phyloP scores from a whole-genome alignment of 192 early-diverging fungal species.

The Coemansia sp. region DNA sequence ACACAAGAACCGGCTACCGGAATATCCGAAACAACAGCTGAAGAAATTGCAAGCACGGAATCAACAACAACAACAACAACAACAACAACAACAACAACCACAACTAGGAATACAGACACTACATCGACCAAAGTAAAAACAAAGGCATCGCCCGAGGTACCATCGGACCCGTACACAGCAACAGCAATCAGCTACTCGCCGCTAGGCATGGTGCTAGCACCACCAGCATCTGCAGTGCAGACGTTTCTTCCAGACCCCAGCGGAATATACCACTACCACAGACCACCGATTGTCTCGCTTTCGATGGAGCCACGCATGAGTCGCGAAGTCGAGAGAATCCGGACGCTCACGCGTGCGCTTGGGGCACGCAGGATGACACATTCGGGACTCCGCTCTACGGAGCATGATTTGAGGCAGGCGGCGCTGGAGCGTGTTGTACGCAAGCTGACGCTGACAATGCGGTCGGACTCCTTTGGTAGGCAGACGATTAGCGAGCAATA shows the following conservation, averaged over 20 bases:
- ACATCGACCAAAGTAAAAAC: conserved; percentile 5
- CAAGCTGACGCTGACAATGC: background rate
- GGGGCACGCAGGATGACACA: conserved; percentile 3
- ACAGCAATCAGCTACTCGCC: conserved; percentile 25
- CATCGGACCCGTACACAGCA: background rate
- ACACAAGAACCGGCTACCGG: conserved; percentile 1
- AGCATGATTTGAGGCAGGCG: conserved; percentile 13
- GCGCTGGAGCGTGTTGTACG: conserved; percentile 6
- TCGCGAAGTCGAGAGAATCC: conserved; percentile 4
- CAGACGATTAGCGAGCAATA: background rate
- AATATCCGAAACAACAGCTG: background rate
- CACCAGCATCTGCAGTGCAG: conserved; percentile 11
- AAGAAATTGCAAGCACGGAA: background rate
- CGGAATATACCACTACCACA: conserved; percentile 43
- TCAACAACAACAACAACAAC: background rate
- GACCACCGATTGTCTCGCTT: conserved; percentile 7
- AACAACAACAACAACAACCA: conserved; percentile 6
- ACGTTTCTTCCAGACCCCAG: conserved; percentile 24
- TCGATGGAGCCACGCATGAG: background rate
- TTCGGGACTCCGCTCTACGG: conserved; percentile 10
- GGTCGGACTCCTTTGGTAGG: conserved; percentile 1
- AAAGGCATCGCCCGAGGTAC: background rate
- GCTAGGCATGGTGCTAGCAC: conserved; percentile 24
- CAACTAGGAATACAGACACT: conserved; percentile 11
- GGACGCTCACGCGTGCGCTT: conserved; percentile 4